Percentiles rank a stretch among this genome's conserved stretches.
These are phyloP conservation scores for Mucor indicus DNA, from an alignment of 371 early-diverging fungal species.

Conservation along the genomic window DNA sequence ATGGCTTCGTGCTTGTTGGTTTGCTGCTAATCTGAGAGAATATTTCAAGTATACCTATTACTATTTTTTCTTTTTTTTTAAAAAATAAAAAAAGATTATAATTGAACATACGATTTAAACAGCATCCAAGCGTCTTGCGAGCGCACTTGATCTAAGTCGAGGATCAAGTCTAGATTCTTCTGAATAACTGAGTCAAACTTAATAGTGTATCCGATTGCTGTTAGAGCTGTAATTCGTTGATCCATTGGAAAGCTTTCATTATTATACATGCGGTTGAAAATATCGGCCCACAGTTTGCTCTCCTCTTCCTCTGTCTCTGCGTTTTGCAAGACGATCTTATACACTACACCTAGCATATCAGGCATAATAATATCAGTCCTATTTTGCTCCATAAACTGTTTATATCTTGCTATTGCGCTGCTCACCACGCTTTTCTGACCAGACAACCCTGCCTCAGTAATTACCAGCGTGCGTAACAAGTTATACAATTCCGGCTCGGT, in stretches of 20 bases:
- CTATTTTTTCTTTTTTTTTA: too few species aligned
- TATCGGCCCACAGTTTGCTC: slow-evolving; percentile 47
- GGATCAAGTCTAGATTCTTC: slow-evolving; percentile 55
- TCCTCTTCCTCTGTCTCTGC: slow-evolving; percentile 54
- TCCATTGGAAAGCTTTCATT: slow-evolving; percentile 54
- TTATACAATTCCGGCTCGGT: slow-evolving; percentile 44
- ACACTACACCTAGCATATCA: slow-evolving; percentile 70
- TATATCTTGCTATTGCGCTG: not conserved
- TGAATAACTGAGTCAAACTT: slow-evolving; percentile 53
- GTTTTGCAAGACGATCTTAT: slow-evolving; percentile 58
- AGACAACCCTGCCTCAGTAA: slow-evolving; percentile 44
- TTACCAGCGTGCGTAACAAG: slow-evolving; percentile 44
- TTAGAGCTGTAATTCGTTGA: slow-evolving; percentile 68
- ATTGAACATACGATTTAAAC: slow-evolving; percentile 27
- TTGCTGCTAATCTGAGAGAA: slow-evolving; percentile 47
- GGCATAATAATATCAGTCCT: slow-evolving; percentile 63
- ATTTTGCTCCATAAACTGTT: too few species aligned
- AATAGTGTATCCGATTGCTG: slow-evolving; percentile 62
- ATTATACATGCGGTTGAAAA: slow-evolving; percentile 64
- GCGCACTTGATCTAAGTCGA: slow-evolving; percentile 66
- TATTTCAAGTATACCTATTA: too few species aligned
- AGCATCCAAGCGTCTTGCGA: slow-evolving; percentile 78
- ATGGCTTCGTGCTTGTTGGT: slow-evolving; percentile 55
- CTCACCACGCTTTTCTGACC: slow-evolving; percentile 13
- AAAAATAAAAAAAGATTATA: not conserved